Percentiles rank a stretch among this genome's conserved stretches.
These are phyloP conservation scores for Pelargonium cotyledonis DNA, from an alignment of 441 rosid species.

Conservation along the genomic window DNA sequence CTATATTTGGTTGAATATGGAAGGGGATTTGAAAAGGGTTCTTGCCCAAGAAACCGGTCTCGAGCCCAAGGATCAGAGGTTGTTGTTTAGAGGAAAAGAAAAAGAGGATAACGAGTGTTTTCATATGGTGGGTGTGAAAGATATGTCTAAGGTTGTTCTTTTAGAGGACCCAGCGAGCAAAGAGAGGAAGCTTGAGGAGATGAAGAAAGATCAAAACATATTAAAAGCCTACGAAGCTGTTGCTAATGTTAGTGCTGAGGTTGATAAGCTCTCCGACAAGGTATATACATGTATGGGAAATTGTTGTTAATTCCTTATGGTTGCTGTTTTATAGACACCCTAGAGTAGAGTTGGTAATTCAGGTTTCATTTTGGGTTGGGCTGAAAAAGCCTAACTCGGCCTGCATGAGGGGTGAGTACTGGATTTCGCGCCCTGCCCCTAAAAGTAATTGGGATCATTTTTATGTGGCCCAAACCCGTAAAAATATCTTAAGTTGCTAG, in stretches of 20 bases:
- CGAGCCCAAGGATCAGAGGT: conserved; percentile 46
- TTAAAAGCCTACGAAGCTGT: conserved; percentile 37
- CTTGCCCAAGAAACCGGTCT: conserved; percentile 38
- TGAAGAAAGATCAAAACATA: conserved; percentile 27
- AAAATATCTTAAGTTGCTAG: no score
- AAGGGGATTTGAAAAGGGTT: conserved; percentile 47
- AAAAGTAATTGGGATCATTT: no score
- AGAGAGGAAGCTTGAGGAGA: conserved; percentile 46
- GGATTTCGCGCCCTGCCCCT: no score
- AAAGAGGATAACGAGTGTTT: conserved; percentile 41
- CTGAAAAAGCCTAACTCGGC: no score
- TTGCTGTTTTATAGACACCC: not conserved
- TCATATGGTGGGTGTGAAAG: conserved; percentile 48
- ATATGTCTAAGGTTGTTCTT: conserved; percentile 45
- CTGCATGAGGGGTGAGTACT: no score
- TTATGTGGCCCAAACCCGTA: not conserved
- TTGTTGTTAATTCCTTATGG: not conserved
- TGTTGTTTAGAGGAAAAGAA: conserved; percentile 51
- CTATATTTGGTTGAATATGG: conserved; percentile 16
- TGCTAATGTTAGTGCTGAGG: conserved; percentile 39
- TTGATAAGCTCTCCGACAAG: conserved; percentile 45
- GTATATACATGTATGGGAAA: conserved; percentile 17
- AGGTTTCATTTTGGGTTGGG: no score
- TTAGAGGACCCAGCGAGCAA: conserved; percentile 48
- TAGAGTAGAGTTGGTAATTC: no score